Conservation (phyloP, 1,284 basidiomycete species). For the Papiliotrema nemorosa region DNA sequence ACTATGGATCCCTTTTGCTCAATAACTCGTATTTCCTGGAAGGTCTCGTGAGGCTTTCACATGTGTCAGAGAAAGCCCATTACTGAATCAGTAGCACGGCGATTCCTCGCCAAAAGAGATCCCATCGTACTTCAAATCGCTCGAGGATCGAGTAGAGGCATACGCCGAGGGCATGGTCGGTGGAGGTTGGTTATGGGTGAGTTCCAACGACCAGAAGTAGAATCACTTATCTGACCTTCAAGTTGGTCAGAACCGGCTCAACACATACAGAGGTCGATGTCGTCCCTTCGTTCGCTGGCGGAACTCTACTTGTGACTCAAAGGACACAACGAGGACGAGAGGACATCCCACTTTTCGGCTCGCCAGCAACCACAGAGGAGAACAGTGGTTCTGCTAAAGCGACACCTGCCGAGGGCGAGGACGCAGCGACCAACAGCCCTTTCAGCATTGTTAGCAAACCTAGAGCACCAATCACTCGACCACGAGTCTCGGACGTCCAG, state of each 20-base stretch:
- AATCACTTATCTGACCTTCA: background rate
- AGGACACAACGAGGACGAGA: slow-evolving; percentile 45
- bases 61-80: background rate
- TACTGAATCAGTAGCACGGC: slow-evolving; percentile 17
- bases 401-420: background rate
- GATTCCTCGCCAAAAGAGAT: slow-evolving; percentile 19
- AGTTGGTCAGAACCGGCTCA: slow-evolving; percentile 39
- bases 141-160: slow-evolving; percentile 41
- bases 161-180: slow-evolving; percentile 48
- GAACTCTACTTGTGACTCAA: slow-evolving; percentile 72
- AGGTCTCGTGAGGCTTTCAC: slow-evolving; percentile 58
- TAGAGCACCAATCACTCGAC: background rate
- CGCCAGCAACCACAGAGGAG: slow-evolving; percentile 14
- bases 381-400: background rate
- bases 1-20: slow-evolving; percentile 84
- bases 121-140: slow-evolving; percentile 19
- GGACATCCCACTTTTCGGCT: slow-evolving; percentile 25
- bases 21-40: slow-evolving; percentile 96
- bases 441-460: background rate
- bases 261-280: slow-evolving; percentile 33
- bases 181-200: slow-evolving; percentile 74
- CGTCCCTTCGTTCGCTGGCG: slow-evolving; percentile 72
- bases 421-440: background rate
- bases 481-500: background rate
- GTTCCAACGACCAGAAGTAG: slow-evolving; percentile 64